A percentile compares a stretch with the other conserved stretches of the same genome.
Evolutionary conservation across 768 basidiomycete species (phyloP).

Genomic region (Trichaptum fuscoviolaceum): DNA sequence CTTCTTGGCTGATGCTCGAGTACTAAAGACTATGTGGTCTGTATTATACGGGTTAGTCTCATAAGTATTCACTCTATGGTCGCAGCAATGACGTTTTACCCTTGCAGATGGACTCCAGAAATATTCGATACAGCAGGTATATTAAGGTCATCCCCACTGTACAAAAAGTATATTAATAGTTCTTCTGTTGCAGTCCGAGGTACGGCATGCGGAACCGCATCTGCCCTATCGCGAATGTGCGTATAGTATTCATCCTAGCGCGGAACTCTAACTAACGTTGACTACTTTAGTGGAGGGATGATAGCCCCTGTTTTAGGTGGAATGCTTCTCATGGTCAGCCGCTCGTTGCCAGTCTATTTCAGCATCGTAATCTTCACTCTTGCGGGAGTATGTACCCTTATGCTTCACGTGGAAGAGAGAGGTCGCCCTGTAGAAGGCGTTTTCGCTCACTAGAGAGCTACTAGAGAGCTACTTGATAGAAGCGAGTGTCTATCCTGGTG

Average conservation of each 20-base stretch:
- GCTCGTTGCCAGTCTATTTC: constrained; percentile 70
- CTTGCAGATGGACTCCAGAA: constrained; percentile 70
- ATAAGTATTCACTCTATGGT: not conserved
- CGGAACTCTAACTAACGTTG: constrained; percentile 6
- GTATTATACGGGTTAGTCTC: constrained; percentile 65
- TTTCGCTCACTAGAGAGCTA: not conserved
- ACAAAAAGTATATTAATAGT: not conserved
- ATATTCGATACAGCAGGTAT: constrained; percentile 75
- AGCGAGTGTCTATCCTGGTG: no score
- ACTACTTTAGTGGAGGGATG: constrained; percentile 69
- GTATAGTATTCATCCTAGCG: constrained; percentile 21
- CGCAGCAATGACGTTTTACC: constrained; percentile 19
- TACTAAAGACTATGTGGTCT: constrained; percentile 71
- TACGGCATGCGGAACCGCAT: constrained; percentile 84
- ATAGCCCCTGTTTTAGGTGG: constrained; percentile 82
- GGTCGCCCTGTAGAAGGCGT: not conserved
- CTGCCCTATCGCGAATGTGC: constrained; percentile 79
- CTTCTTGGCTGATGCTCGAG: not conserved
- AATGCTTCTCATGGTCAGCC: constrained; percentile 56
- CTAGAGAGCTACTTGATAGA: not conserved
- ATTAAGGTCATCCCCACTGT: constrained; percentile 9
- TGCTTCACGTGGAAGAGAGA: constrained; percentile 27
- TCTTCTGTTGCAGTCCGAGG: constrained; percentile 54
- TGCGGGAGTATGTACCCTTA: constrained; percentile 57
- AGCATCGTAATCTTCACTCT: constrained; percentile 62